Evolutionary conservation across 495 filamentous ascomycete species (phyloP).

Genomic region (Niebla homalea): DNA sequence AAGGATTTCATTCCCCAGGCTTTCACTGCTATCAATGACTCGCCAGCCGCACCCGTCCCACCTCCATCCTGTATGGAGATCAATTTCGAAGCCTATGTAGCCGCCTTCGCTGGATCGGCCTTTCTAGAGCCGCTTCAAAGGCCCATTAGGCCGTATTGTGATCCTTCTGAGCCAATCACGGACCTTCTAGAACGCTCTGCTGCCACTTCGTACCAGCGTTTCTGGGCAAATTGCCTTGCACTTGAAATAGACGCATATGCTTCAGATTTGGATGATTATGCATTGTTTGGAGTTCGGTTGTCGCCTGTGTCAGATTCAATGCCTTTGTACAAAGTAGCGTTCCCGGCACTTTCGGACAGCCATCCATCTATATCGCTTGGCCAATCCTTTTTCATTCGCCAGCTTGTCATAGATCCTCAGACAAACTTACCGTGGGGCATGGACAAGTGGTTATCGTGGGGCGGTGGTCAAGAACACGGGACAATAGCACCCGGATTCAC

Average conservation of each 20-base stretch:
- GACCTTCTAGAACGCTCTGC: no score
- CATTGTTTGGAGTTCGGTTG: constrained; percentile 6
- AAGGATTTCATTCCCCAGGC: constrained; percentile 7
- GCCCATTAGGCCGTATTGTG: no score
- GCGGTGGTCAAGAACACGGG: neutral
- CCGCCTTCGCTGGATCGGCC: constrained; percentile 4
- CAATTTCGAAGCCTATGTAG: constrained; percentile 6
- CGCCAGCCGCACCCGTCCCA: neutral
- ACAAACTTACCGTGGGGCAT: no score
- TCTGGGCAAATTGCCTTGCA: constrained; percentile 2
- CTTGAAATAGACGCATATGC: constrained; percentile 11
- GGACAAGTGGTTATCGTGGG: neutral
- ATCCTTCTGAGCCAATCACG: no score
- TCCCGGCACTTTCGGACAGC: constrained; percentile 8
- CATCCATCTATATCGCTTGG: constrained; percentile 8
- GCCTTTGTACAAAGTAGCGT: constrained; percentile 3
- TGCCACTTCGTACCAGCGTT: no score
- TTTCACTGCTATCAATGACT: constrained; percentile 9
- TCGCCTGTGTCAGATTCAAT: neutral
- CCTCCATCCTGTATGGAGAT: neutral
- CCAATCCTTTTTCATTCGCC: constrained; percentile 9
- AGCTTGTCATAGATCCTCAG: constrained; percentile 7
- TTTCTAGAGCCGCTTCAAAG: constrained; percentile 1
- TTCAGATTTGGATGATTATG: constrained; percentile 4
- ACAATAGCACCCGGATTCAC: constrained; percentile 9